Conservation (phyloP, 306 rosid species). For the Urtica urens region DNA sequence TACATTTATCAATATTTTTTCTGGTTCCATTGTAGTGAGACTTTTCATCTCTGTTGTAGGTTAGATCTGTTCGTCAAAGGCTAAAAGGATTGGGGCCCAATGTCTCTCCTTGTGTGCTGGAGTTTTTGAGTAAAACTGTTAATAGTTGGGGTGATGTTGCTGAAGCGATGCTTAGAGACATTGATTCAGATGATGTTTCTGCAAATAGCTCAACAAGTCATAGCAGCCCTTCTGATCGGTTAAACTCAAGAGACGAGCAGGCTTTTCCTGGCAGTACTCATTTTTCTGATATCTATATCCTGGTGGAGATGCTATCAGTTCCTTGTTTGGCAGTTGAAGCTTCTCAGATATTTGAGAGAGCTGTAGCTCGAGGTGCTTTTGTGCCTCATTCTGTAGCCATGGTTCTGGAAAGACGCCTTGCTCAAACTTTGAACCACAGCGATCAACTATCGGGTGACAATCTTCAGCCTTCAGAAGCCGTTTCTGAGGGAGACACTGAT, state of each 20-base stretch:
- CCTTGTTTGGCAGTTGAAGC: conserved; percentile 96
- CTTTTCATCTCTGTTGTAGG: conserved; percentile 38
- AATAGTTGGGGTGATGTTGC: conserved; percentile 99
- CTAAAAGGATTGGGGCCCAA: conserved; percentile 69
- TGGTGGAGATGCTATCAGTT: conserved; percentile 89
- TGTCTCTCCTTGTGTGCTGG: conserved; percentile 86
- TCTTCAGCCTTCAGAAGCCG: conserved; percentile 48
- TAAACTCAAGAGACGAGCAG: conserved; percentile 63
- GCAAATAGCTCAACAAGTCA: conserved; percentile 49
- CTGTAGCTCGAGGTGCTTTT: conserved; percentile 85
- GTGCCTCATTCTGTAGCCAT: conserved; percentile 75
- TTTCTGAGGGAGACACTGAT: conserved; percentile 45
- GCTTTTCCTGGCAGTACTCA: conserved; percentile 43
- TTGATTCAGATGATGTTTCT: conserved; percentile 78
- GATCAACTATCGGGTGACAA: conserved; percentile 40
- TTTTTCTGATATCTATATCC: conserved; percentile 79
- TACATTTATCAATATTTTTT: background rate
- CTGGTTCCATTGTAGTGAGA: conserved; percentile 17
- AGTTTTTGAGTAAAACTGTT: conserved; percentile 77
- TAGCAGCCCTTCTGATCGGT: conserved; percentile 40
- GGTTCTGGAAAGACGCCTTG: conserved; percentile 81
- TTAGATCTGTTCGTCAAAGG: conserved; percentile 77
- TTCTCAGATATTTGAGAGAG: conserved; percentile 92
- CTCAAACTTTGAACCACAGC: conserved; percentile 51
- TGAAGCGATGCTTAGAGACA: conserved; percentile 84